Base-by-base conservation (phyloP, 2,329 filamentous ascomycete species). In the Sporothrix humicola region DNA sequence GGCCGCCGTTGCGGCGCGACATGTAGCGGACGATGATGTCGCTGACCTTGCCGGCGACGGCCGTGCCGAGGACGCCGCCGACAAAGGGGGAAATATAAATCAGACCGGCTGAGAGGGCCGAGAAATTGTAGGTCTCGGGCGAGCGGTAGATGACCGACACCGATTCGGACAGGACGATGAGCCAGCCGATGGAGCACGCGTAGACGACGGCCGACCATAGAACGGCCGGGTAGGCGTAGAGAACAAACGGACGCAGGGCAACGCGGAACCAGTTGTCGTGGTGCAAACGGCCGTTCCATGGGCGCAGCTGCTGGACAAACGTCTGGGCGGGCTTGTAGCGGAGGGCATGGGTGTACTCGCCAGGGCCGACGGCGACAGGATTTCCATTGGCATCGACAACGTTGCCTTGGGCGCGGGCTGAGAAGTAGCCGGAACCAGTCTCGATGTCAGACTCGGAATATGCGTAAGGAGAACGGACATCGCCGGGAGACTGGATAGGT, bases 151-250 rank as follows among this genome's bases (percentile, higher is more conserved):
- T 92, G 74, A 92, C 86, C 0, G 93, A 88, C 2, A 98, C 90
- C 0, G 92, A 92, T 81, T 98, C 95, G 0, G 94, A 97, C 1
- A 98, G 88, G 59, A 98, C 94, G 77, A 98, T 98, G 42, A 98
- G 87, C 96, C 95, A 98, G 52, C 95, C 95, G 7, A 98, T 89
- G 0, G 94, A 96, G 77, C 96, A 91, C 0, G 94, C 86, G 80
- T 98, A 98, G 3, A 97, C 89, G 0, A 92, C 85, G 0, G 94
- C 85, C 6, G 93, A 95, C 95, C 95, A 98, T 9, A 98, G 87
- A 0, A 98, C 92, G 0, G 93, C 89, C 0, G 96, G 96, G 79
- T 98, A 98, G 0, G 91, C 89, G 78, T 91, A 97, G 0, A 98
- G 87, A 65, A 98, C 89, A 75, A 98, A 93, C 0, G 95, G 96